Conservation (phyloP, 768 basidiomycete species). For the Pulveroboletus sp. region DNA sequence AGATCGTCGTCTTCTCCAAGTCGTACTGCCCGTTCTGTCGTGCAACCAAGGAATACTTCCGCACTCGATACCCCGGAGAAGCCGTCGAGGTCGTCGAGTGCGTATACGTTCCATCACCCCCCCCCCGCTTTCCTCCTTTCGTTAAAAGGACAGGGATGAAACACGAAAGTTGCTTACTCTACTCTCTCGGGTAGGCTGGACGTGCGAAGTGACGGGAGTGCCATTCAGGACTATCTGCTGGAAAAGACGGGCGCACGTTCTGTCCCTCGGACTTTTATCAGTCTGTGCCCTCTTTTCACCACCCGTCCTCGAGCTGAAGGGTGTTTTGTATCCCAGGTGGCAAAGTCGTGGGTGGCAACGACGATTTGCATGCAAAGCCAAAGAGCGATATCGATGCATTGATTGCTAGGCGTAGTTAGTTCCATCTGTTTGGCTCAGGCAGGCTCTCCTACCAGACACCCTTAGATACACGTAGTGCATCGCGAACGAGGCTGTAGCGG, state of each 20-base stretch:
- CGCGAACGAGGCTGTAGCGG: not conserved
- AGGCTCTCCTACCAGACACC: conserved; percentile 1
- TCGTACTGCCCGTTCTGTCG: conserved; percentile 50
- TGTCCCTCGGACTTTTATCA: conserved; percentile 76
- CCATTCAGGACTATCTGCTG: conserved; percentile 61
- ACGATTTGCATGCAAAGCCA: conserved; percentile 10
- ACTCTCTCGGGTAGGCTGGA: conserved; percentile 42
- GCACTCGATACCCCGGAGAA: conserved; percentile 35
- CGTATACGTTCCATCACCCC: conserved; percentile 10
- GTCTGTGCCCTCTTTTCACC: conserved; percentile 35
- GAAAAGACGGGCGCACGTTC: conserved; percentile 63
- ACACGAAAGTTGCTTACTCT: not conserved
- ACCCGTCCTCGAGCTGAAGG: not conserved
- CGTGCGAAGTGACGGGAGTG: conserved; percentile 48
- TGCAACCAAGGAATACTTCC: conserved; percentile 45
- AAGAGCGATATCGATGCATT: conserved; percentile 3
- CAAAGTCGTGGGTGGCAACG: conserved; percentile 17
- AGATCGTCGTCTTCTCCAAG: conserved; percentile 60
- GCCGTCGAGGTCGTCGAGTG: conserved; percentile 45
- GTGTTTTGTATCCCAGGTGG: conserved; percentile 10
- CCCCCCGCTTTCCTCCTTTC: not conserved
- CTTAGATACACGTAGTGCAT: not conserved
- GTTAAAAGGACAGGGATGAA: not conserved
- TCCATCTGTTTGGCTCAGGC: no score
- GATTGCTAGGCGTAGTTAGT: conserved; percentile 7